A percentile compares a stretch with the other conserved stretches of the same genome.
These are phyloP conservation scores for Leccinum fibrillosum DNA, from an alignment of 768 basidiomycete genomes.

Conservation along the genomic window DNA sequence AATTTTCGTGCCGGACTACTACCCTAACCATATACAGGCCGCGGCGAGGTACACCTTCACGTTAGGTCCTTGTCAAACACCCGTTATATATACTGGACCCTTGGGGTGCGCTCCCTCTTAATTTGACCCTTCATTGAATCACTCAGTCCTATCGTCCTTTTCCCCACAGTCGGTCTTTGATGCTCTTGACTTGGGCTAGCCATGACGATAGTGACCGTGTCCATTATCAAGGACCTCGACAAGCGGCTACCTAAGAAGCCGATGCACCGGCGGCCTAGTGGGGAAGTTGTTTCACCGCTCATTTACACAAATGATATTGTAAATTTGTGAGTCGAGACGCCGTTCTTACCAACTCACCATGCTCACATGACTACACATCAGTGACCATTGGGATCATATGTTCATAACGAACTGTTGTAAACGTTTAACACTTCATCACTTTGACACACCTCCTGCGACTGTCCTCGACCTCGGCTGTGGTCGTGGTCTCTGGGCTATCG, in stretches of 20 bases:
- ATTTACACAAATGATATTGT: constrained; percentile 45
- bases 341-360: neutral
- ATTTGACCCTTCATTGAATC: constrained; percentile 8
- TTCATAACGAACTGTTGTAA: constrained; percentile 50
- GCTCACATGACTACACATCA: constrained; percentile 24
- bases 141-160: constrained; percentile 9
- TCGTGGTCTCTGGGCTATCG: constrained; percentile 65
- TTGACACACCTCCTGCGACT: constrained; percentile 45
- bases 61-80: neutral
- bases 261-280: constrained; percentile 41
- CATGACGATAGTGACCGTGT: constrained; percentile 22
- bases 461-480: constrained; percentile 75
- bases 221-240: constrained; percentile 43
- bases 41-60: constrained; percentile 2
- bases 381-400: constrained; percentile 72
- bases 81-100: constrained; percentile 21
- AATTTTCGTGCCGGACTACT: constrained; percentile 22
- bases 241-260: constrained; percentile 40
- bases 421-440: constrained; percentile 53
- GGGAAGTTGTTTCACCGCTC: constrained; percentile 56
- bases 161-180: constrained; percentile 15
- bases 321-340: constrained; percentile 46
- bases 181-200: constrained; percentile 20
- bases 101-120: constrained; percentile 17
- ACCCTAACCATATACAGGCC: constrained; percentile 7